Percentiles rank a stretch among this genome's conserved stretches.
These are phyloP conservation scores for Debaryomyces sp. DNA, from an alignment of 1,139 yeast species.

Conservation along the genomic window DNA sequence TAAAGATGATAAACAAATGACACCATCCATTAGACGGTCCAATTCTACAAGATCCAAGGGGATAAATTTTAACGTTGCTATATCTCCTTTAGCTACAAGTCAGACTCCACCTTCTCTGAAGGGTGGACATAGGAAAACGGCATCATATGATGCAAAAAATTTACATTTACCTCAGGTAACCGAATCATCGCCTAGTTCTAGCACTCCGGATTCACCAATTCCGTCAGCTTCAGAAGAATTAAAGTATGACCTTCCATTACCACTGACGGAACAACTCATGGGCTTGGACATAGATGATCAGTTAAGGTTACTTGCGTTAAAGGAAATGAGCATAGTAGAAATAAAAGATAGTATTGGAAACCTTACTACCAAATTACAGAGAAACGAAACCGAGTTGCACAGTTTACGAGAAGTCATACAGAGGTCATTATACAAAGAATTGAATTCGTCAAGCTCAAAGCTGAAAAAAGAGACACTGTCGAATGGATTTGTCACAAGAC, in stretches of 20 bases:
- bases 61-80: slow-evolving; percentile 34
- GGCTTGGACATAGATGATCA: slow-evolving; percentile 54
- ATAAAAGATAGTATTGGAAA: slow-evolving; percentile 51
- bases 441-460: slow-evolving; percentile 16
- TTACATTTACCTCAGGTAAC: slow-evolving; percentile 12
- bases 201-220: slow-evolving; percentile 8
- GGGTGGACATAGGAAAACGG: background rate
- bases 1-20: background rate
- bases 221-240: slow-evolving; percentile 16
- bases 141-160: background rate
- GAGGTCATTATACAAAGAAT: slow-evolving; percentile 39
- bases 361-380: slow-evolving; percentile 31
- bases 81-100: slow-evolving; percentile 23
- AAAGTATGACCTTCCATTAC: slow-evolving; percentile 33
- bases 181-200: slow-evolving; percentile 11
- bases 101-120: slow-evolving; percentile 6
- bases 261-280: slow-evolving; percentile 32
- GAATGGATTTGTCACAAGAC: slow-evolving; percentile 8
- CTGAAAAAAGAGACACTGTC: background rate
- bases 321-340: slow-evolving; percentile 64
- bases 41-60: slow-evolving; percentile 26
- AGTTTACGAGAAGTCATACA: slow-evolving; percentile 45
- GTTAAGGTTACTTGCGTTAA: slow-evolving; percentile 56
- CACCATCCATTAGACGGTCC: background rate
- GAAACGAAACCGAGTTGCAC: slow-evolving; percentile 52